phyloP scores from a whole-genome alignment of 345 rosid species.

The Moricandia arvensis region DNA sequence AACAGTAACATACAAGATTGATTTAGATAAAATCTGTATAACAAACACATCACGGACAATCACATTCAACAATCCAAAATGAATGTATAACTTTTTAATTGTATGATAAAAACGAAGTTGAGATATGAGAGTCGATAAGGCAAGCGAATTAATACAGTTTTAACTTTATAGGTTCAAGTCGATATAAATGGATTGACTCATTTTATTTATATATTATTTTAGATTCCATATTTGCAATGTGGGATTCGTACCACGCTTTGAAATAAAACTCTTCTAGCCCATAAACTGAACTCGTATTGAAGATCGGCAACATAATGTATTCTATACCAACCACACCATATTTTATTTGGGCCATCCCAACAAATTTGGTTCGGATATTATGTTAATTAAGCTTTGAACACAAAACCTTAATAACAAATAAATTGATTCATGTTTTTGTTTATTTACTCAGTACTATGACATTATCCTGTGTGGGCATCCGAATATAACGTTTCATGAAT shows the following conservation, averaged over 20 bases:
- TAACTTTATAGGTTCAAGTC: too few relatives aligned
- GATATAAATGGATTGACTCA: too few relatives aligned
- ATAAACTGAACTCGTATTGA: neutral
- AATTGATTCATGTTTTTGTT: neutral
- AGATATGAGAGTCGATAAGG: neutral
- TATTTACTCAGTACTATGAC: neutral
- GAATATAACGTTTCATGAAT: neutral
- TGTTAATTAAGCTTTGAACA: neutral
- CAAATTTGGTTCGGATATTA: neutral
- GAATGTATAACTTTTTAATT: too few relatives aligned
- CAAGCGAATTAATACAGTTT: too few relatives aligned
- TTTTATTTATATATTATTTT: neutral
- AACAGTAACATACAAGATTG: too few relatives aligned
- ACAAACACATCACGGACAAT: too few relatives aligned
- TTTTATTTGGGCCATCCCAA: neutral
- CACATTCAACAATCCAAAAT: too few relatives aligned
- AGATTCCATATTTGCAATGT: neutral
- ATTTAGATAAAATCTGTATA: too few relatives aligned
- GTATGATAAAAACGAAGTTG: neutral
- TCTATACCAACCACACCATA: neutral
- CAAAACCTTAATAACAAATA: neutral
- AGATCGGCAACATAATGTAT: neutral
- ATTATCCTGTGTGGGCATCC: neutral
- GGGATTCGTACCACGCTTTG: neutral
- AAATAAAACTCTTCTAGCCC: neutral